Percentiles rank a stretch among this genome's conserved stretches.
Evolutionary conservation across 2,329 filamentous ascomycete genomes (phyloP).

Genomic region (Diaporthe nobilis): DNA sequence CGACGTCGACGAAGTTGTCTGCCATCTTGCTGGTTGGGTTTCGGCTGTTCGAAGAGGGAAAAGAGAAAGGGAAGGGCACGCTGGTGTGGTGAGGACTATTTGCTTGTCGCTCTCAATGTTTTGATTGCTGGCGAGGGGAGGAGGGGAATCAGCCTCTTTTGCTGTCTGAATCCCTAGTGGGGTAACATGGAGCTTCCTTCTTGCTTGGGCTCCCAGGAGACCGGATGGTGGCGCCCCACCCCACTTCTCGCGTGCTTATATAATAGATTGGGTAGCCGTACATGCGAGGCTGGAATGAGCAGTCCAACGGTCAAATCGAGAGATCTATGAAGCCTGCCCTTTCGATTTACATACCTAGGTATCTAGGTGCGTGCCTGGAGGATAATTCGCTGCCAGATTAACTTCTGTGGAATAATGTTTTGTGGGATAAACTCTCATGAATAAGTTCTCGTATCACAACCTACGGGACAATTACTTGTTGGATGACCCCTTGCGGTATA

Average conservation of each 20-base stretch:
- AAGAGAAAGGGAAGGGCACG: constrained; percentile 1
- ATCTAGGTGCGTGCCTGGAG: too few species aligned
- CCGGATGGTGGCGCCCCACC: constrained; percentile 12
- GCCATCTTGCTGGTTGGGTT: constrained; percentile 40
- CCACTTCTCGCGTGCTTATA: constrained; percentile 5
- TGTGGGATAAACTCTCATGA: not conserved
- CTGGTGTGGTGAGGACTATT: not conserved
- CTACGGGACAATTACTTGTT: too few species aligned
- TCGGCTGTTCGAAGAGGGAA: not conserved
- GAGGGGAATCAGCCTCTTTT: constrained; percentile 1
- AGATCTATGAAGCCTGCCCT: not conserved
- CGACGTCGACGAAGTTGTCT: constrained; percentile 43
- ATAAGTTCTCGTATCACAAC: not conserved
- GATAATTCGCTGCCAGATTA: too few species aligned
- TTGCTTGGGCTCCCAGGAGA: constrained; percentile 25
- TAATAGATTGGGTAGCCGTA: not conserved
- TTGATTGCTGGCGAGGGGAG: not conserved
- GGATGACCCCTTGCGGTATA: not conserved
- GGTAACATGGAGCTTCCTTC: constrained; percentile 10
- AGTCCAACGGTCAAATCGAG: not conserved
- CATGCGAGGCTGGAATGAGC: not conserved
- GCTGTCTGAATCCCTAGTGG: constrained; percentile 4
- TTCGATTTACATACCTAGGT: not conserved
- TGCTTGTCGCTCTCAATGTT: not conserved
- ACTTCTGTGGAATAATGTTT: not conserved